These are phyloP conservation scores for Fusarium xyrophilum DNA, from an alignment of 2,329 filamentous ascomycete species.

Conservation along the genomic window DNA sequence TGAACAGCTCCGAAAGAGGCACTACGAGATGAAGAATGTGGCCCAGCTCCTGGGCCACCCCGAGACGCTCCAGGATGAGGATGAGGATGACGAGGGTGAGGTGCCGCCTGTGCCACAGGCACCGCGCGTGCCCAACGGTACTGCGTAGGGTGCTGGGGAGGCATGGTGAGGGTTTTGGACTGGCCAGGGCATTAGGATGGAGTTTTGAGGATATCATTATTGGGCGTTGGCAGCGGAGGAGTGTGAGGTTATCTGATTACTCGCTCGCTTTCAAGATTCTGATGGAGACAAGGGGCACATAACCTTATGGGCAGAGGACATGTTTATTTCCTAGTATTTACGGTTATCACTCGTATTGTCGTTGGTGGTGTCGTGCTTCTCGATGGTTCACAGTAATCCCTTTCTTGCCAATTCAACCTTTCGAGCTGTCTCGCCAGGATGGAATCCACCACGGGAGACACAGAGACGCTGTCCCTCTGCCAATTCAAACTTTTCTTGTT, in stretches of 20 bases:
- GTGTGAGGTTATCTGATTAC: constrained; percentile 17
- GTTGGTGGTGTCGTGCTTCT: background rate
- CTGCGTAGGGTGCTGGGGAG: constrained; percentile 35
- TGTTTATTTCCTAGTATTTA: constrained; percentile 32
- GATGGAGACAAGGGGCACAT: constrained; percentile 22
- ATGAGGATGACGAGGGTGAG: constrained; percentile 64
- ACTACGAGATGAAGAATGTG: constrained; percentile 98
- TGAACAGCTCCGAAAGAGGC: constrained; percentile 89
- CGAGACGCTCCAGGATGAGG: constrained; percentile 65
- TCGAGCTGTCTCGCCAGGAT: constrained; percentile 71
- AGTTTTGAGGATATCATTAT: constrained; percentile 42
- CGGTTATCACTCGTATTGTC: background rate
- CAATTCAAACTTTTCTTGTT: constrained; percentile 80
- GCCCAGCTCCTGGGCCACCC: constrained; percentile 84
- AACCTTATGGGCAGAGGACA: constrained; percentile 22
- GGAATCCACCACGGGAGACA: constrained; percentile 77
- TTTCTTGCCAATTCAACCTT: constrained; percentile 84
- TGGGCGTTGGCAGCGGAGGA: constrained; percentile 39
- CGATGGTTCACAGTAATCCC: constrained; percentile 62
- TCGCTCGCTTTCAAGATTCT: constrained; percentile 30
- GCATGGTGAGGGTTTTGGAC: constrained; percentile 16
- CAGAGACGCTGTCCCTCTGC: constrained; percentile 77
- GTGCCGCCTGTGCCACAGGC: constrained; percentile 52
- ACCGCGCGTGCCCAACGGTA: constrained; percentile 53
- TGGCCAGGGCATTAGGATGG: constrained; percentile 27